These are phyloP conservation scores for Delphinella strobiligena DNA, from an alignment of 2,329 filamentous ascomycete species.

Conservation along the genomic window DNA sequence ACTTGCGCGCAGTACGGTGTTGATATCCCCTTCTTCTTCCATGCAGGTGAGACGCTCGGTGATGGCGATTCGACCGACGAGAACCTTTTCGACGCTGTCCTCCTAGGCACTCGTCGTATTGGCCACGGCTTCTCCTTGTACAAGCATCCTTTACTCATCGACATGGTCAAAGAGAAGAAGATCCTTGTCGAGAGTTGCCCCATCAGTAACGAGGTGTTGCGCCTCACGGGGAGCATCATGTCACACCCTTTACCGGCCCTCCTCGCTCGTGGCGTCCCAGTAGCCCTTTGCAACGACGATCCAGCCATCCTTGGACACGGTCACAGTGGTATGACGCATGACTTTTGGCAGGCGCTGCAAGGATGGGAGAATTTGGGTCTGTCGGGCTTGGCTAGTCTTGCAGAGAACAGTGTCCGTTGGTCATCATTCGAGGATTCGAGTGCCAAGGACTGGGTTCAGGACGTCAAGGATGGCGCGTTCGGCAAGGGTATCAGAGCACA, in stretches of 20 bases:
- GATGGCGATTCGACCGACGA: constrained; percentile 64
- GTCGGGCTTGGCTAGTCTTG: constrained; percentile 72
- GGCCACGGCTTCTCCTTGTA: constrained; percentile 81
- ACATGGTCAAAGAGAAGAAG: constrained; percentile 77
- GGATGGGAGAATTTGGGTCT: constrained; percentile 86
- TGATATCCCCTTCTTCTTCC: constrained; percentile 88
- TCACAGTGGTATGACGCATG: constrained; percentile 70
- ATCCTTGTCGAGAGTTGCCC: constrained; percentile 86
- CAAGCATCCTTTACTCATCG: constrained; percentile 81
- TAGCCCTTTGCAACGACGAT: constrained; percentile 81
- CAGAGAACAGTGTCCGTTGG: constrained; percentile 88
- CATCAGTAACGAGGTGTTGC: constrained; percentile 78
- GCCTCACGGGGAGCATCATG: constrained; percentile 64
- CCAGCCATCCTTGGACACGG: constrained; percentile 80
- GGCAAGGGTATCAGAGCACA: constrained; percentile 60
- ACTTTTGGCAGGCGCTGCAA: constrained; percentile 89
- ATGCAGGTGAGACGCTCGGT: constrained; percentile 79
- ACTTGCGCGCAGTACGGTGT: constrained; percentile 66
- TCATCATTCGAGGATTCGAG: constrained; percentile 74
- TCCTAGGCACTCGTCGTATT: constrained; percentile 78
- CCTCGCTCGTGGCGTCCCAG: constrained; percentile 71
- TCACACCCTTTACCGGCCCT: constrained; percentile 73
- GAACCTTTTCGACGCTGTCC: constrained; percentile 80
- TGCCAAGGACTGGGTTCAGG: constrained; percentile 56
- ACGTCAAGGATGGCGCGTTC: constrained; percentile 60